Evolutionary conservation across 2,329 filamentous ascomycete species (phyloP), one percentile per base, ranked within the genome.

Genomic region (Penicillium sp.): DNA sequence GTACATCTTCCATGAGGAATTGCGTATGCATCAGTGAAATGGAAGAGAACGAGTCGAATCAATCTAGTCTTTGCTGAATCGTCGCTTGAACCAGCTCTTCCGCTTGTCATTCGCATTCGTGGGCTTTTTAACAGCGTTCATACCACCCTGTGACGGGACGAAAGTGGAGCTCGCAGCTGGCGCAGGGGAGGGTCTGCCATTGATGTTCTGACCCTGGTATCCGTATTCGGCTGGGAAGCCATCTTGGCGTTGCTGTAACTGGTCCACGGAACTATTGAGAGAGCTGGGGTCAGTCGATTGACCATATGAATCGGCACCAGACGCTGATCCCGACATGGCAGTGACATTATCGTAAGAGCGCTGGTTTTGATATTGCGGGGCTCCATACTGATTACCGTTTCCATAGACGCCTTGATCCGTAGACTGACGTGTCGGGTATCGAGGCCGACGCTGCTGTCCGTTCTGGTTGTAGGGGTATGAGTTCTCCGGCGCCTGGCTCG

Each of bases 251-350:
- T 87, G 83, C 56, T 81, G 78, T 24, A 87, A 79, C 60, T 91
- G 87, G 71, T 96, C 91, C 65, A 96, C 85, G 1, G 91, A 96
- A 77, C 91, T 96, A 77, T 96, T 96, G 71, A 96, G 90, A 70
- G 92, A 96, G 77, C 90, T 95, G 78, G 90, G 93, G 71, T 96
- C 92, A 58, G 91, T 96, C 63, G 88, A 88, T 74, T 95, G 93
- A 55, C 87, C 88, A 70, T 85, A 87, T 13, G 87, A 87, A 56
- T 96, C 92, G 52, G 80, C 80, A 53, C 87, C 90, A 68, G 87
- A 90, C 22, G 87, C 88, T 11, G 87, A 86, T 19, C 69, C 71
- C 4, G 58, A 88, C 19, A 65, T 89, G 13, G 90, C 91, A 37
- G 89, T 89, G 45, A 96, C 89, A 1, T 91, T 96, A 73, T 96